Evolutionary conservation across 164 flowering plant species (phyloP).

Genomic region (Dillenia turbinata): DNA sequence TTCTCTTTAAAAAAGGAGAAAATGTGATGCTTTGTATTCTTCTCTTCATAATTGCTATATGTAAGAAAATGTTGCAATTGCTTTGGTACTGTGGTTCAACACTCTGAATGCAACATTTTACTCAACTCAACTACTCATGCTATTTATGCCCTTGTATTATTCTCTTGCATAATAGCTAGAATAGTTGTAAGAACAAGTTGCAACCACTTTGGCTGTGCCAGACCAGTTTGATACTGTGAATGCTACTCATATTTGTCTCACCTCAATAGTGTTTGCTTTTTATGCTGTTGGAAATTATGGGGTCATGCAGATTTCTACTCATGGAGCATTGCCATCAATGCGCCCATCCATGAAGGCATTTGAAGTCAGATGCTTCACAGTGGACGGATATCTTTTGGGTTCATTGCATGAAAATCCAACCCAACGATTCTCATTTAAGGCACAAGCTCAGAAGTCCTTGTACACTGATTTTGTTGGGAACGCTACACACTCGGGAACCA

Average conservation of each 20-base stretch:
- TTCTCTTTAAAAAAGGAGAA: too few relatives aligned
- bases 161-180: too few relatives aligned
- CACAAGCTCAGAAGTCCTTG: slow-evolving; percentile 32
- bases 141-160: not conserved
- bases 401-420: slow-evolving; percentile 25
- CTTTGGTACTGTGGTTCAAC: too few relatives aligned
- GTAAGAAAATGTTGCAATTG: too few relatives aligned
- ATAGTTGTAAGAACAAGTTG: too few relatives aligned
- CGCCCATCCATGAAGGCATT: slow-evolving; percentile 26
- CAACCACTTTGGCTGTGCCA: too few relatives aligned
- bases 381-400: slow-evolving; percentile 25
- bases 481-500: slow-evolving; percentile 16
- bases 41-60: too few relatives aligned
- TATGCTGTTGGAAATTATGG: slow-evolving; percentile 9
- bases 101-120: not conserved
- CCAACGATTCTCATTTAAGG: slow-evolving; percentile 27
- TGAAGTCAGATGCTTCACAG: slow-evolving; percentile 23
- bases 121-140: not conserved
- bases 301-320: slow-evolving; percentile 39
- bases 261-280: not conserved
- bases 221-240: not conserved
- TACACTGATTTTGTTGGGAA: slow-evolving; percentile 24
- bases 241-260: not conserved
- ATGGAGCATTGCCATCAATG: slow-evolving; percentile 30
- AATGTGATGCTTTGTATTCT: too few relatives aligned